These are phyloP conservation scores for Litsea cubeba DNA, from an alignment of 164 flowering plant species.

Conservation along the genomic window DNA sequence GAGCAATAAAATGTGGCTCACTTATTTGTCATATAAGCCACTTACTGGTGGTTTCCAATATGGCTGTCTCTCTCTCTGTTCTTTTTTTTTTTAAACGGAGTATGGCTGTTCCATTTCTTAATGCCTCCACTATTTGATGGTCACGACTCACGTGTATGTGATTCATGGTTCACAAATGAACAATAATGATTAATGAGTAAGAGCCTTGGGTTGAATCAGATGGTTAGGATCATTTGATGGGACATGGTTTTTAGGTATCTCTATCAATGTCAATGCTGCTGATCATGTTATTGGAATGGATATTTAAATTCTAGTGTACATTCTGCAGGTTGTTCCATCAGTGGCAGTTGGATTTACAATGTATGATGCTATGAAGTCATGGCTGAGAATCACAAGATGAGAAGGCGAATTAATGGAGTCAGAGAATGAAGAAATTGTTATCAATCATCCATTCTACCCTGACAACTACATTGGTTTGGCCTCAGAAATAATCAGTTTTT, in stretches of 20 bases:
- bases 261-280: not conserved
- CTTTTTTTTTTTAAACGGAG: not conserved
- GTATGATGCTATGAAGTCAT: conserved; percentile 78
- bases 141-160: not conserved
- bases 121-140: not conserved
- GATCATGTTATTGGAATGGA: not conserved
- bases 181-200: not conserved
- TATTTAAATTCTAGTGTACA: conserved; percentile 1
- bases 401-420: conserved; percentile 29
- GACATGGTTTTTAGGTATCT: not conserved
- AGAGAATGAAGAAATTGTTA: conserved; percentile 33
- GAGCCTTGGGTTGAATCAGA: not conserved
- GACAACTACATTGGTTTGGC: conserved; percentile 1
- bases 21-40: not conserved
- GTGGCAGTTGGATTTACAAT: conserved; percentile 97
- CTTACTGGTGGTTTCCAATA: not conserved
- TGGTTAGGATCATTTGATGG: not conserved
- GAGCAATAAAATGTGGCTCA: not conserved
- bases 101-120: not conserved
- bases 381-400: conserved; percentile 70
- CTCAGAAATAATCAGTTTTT: conserved; percentile 4
- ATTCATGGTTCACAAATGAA: not conserved
- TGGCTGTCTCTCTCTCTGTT: not conserved
- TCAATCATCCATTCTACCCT: conserved; percentile 40
- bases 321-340: conserved; percentile 86